Base-by-base conservation (phyloP, 257 asterid species). In the Cynanchum wilfordii region DNA sequence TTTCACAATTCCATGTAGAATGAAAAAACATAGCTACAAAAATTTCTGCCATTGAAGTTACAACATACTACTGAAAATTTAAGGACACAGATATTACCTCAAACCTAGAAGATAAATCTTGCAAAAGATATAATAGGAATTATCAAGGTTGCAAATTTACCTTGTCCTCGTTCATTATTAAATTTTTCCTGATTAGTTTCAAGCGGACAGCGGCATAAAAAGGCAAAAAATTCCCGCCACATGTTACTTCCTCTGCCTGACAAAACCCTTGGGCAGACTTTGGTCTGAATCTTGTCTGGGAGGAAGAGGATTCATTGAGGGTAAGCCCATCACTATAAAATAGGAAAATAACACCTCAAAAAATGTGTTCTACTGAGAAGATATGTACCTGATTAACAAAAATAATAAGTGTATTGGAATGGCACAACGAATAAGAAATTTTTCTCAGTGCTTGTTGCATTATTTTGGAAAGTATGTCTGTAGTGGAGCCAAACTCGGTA, bases 141-240 rank as follows among this genome's bases (percentile, higher is more conserved):
- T 17, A 57, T 72, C 33, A 22, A 24, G 33, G 59, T 42, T 13
- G 57, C 2, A 74, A 60, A 25, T 27, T 72, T 81, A 91, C 99
- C 96, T 82, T 83, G 74, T 88, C 87, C 75, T 66, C 83, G 36
- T 78, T 87, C 85, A 77, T 88, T 70, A 90, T 78, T 89, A 95
- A 79, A 74, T 72, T 76, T 83, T 83, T 95, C 79, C 99, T 90
- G 79, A 90, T 85, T 69, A 86, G 84, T 77, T 89, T 89, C 84
- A 95, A 65, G n/a, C 99, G 90, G 51, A 95, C 75, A 10, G 99
- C 97, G 78, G 99, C 93, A 79, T 95, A 92, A 73, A 95, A 95
- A 73, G 86, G 93, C 85, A 95, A 78, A 76, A 97, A 97, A 83
- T 95, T 95, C 71, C 99, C 99, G 70, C 99, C 99, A 76, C 91